Percentiles rank a stretch among this genome's conserved stretches.
Conservation (phyloP, 2,329 filamentous ascomycete genomes). For the Apiospora marii region DNA sequence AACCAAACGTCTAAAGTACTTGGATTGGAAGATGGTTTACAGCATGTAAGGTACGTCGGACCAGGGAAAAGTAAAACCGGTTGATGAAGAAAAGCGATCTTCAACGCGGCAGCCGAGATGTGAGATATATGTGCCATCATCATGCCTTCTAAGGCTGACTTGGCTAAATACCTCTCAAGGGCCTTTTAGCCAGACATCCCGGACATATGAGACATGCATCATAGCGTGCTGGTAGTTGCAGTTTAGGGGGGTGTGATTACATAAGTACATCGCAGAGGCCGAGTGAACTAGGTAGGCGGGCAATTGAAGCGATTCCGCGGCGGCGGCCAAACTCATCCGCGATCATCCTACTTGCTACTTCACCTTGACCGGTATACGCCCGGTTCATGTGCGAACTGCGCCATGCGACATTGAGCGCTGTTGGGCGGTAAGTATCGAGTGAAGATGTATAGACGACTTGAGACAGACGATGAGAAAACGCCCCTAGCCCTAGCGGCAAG, state of each 20-base stretch:
- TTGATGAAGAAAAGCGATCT: slow-evolving; percentile 2
- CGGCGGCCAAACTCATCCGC: neutral
- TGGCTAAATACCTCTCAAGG: neutral
- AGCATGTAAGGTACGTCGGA: neutral
- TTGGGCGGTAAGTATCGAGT: neutral
- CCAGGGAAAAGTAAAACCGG: neutral
- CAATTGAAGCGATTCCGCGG: neutral
- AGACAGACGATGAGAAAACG: neutral
- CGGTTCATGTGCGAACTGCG: neutral
- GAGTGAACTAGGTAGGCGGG: too few relatives aligned
- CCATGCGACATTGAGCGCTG: neutral
- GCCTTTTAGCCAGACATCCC: slow-evolving; percentile 1
- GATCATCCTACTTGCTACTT: neutral
- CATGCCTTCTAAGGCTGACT: neutral
- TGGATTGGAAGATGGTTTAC: neutral
- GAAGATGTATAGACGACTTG: neutral
- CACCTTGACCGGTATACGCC: neutral
- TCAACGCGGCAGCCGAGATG: neutral
- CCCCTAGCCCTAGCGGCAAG: neutral
- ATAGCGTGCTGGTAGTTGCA: neutral
- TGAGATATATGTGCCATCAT: neutral
- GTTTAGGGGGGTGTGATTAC: neutral
- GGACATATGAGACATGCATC: neutral
- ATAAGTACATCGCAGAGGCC: neutral
- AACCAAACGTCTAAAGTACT: neutral